Base-by-base conservation (phyloP, 1,139 yeast genomes). In the Hanseniaspora gamundiae region DNA sequence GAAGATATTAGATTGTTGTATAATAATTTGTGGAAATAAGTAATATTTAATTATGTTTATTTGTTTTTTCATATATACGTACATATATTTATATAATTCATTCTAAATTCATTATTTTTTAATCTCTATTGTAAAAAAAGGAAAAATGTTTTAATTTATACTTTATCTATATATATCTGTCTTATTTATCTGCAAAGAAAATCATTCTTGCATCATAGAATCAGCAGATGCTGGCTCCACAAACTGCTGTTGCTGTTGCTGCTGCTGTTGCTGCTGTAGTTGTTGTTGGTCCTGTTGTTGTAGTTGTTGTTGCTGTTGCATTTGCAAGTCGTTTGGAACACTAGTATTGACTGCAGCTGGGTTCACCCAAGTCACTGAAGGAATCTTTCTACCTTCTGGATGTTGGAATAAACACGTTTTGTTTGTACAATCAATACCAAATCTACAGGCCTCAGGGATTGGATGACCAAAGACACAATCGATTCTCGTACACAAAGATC, bases 391-490 rank as follows among this genome's bases (percentile, higher is more conserved):
- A 10, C 83, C 93, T 45, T 76, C 80, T 17, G 95, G 94, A 62
- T 86, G 96, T 55, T 73, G 73, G 64, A 69, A 86, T 56, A 78
- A 64, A 68, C 96, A 86, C 46, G 69, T 67, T 45, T 69, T 69
- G 59, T 83, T 84, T 50, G 71, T 73, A 65, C 96, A 86, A 50
- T 75, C 74, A 46, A 68, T 68, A 14, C 87, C 94, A 63, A 79
- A 86, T 54, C 83, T 81, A 66, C 96, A 86, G 44, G 73, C 79
- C 56, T 82, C 88, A 50, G 71, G 70, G 41, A 83, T 65, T 39
- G 94, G 94, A 62, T 86, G 96, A 20, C 81, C 72, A 61, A 84
- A 86, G 42, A 74, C 70, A 65, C 96, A 86, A 61, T 86, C 93
- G 43, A 77, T 68, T 62, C 94, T 77, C 26, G 75, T 71, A 66